Conservation (phyloP, 495 filamentous ascomycete species). For the Aspergillus sclerotioniger region DNA sequence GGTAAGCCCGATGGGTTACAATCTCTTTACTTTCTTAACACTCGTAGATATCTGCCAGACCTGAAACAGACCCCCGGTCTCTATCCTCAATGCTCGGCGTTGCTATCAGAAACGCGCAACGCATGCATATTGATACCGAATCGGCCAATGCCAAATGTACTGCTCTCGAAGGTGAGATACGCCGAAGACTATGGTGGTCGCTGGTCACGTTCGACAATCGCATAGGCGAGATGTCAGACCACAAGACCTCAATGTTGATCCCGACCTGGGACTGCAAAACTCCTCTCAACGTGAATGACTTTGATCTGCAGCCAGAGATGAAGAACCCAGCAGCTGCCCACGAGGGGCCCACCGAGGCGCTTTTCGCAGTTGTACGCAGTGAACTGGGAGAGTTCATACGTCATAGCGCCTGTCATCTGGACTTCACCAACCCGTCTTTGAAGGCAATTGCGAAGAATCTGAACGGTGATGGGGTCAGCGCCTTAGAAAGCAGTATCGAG, state of each 20-base stretch:
- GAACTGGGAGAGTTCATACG: slow-evolving; percentile 50
- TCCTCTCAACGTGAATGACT: slow-evolving; percentile 58
- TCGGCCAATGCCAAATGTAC: slow-evolving; percentile 26
- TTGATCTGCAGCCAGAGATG: slow-evolving; percentile 52
- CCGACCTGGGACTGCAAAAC: slow-evolving; percentile 56
- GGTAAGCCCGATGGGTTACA: slow-evolving; percentile 35
- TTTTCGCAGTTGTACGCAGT: slow-evolving; percentile 51
- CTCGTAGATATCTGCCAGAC: slow-evolving; percentile 49
- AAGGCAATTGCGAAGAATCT: slow-evolving; percentile 32
- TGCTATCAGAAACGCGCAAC: slow-evolving; percentile 53
- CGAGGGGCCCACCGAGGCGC: slow-evolving; percentile 43
- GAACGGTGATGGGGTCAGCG: slow-evolving; percentile 26
- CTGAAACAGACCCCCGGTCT: slow-evolving; percentile 47
- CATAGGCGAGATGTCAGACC: slow-evolving; percentile 44
- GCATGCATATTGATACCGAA: slow-evolving; percentile 54
- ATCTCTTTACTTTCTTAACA: background rate
- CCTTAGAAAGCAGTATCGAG: slow-evolving; percentile 45
- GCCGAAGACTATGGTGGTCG: slow-evolving; percentile 61
- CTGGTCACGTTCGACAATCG: slow-evolving; percentile 52
- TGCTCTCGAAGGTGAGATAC: slow-evolving; percentile 55
- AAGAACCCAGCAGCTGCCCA: slow-evolving; percentile 36
- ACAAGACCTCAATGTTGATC: slow-evolving; percentile 33
- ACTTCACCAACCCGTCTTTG: slow-evolving; percentile 49
- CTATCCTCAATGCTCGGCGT: slow-evolving; percentile 53
- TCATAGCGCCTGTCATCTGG: slow-evolving; percentile 45